phyloP scores from a whole-genome alignment of 352 stramenopile species.

The Phytophthora gonapodyides region DNA sequence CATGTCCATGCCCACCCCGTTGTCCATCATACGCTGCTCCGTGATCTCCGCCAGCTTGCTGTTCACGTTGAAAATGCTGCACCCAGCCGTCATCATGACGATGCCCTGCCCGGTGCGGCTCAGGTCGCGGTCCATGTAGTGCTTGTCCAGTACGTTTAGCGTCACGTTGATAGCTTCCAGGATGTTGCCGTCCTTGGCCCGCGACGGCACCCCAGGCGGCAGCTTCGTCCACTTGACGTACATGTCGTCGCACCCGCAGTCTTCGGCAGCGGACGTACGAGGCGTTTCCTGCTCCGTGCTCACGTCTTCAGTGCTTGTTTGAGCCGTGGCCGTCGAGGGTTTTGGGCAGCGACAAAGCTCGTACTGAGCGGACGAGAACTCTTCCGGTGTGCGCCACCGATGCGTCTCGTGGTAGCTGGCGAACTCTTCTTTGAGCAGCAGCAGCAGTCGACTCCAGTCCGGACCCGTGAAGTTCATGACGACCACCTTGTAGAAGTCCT shows the following conservation, averaged over 20 bases:
- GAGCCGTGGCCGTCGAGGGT: background rate
- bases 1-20: constrained; percentile 99
- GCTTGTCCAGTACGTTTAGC: constrained; percentile 98
- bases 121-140: constrained; percentile 98
- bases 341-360: constrained; percentile 42
- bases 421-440: constrained; percentile 95
- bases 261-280: background rate
- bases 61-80: constrained; percentile 96
- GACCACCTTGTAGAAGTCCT: constrained; percentile 87
- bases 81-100: constrained; percentile 95
- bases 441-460: constrained; percentile 92
- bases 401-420: constrained; percentile 88
- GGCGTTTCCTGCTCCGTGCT: background rate
- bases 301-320: background rate
- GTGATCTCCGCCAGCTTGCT: constrained; percentile 94
- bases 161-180: constrained; percentile 99
- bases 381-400: constrained; percentile 61
- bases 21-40: constrained; percentile 99
- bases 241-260: constrained; percentile 16
- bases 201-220: constrained; percentile 84
- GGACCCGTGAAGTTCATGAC: constrained; percentile 87
- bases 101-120: constrained; percentile 96
- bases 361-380: constrained; percentile 62
- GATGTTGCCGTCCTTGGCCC: constrained; percentile 96
- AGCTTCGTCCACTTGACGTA: constrained; percentile 68